Base-by-base conservation (phyloP, 768 basidiomycete species). In the Rhodosporidiobolus sp. region DNA sequence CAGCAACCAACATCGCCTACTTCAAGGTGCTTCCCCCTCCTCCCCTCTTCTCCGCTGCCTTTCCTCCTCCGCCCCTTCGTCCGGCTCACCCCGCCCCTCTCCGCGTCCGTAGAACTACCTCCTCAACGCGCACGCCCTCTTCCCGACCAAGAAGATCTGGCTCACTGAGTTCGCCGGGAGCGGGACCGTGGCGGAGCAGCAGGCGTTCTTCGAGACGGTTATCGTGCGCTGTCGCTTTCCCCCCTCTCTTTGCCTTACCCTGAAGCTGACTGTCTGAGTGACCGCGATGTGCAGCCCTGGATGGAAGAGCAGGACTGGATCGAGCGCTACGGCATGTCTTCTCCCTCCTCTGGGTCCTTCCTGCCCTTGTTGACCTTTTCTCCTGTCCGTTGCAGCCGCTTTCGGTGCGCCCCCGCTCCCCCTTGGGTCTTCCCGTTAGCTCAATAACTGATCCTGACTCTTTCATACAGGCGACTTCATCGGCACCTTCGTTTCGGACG, bases 81-180 rank as follows among this genome's bases (percentile, higher is more conserved):
- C n/a, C n/a, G n/a, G n/a, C 54, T 19, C 17, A 4, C 20, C 12
- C 30, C 10, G 24, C 7, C 24, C n/a, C 9, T 12, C 8, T 30
- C 26, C 19, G 38, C 35, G 35, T 8, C 9, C 52, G 22, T 24
- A 48, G 20, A 38, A 17, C 30, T 69, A 63, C 61, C 48, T 69
- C 24, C 43, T n/a, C 3, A 61, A 63, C 5, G 61, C 68, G 26
- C 57, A 69, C 68, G 1, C n/a, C 14, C 22, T 11, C 0, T 30
- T 69, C n/a, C 38, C 38, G 38, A 6, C 20, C 26, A 69, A 69
- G 50, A 61, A 61, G 1, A 63, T 69, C 34, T 63, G 61, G 61
- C 32, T 65, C 22, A 65, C 64, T 30, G 63, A 76, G 61, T 76
- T 76, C 52, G 52, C 67, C 7, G 71, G 71, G n/a, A 30, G 26